Evolutionary conservation across 1,284 basidiomycete genomes (phyloP).

Genomic region (Tremellales sp.): DNA sequence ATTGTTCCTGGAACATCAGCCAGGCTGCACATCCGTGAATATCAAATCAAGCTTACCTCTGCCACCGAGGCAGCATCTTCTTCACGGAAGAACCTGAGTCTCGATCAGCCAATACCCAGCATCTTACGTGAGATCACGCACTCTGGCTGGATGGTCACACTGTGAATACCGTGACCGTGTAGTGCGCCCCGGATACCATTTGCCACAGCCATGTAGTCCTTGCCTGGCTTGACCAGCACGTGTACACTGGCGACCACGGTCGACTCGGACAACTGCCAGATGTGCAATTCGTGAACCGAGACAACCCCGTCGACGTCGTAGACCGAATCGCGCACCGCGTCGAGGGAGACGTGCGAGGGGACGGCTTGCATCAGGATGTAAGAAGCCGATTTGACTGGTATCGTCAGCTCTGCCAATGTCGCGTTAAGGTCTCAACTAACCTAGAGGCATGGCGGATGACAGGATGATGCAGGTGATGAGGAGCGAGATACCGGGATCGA

Average conservation of each 20-base stretch:
- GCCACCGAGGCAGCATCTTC: conserved; percentile 2
- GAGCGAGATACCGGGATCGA: conserved; percentile 89
- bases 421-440: conserved; percentile 51
- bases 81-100: conserved; percentile 16
- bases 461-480: conserved; percentile 97
- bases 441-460: conserved; percentile 86
- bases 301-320: conserved; percentile 78
- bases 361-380: conserved; percentile 98
- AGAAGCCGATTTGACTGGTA: conserved; percentile 79
- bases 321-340: conserved; percentile 76
- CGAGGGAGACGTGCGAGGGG: conserved; percentile 81
- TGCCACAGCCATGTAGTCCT: conserved; percentile 89
- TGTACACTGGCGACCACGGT: conserved; percentile 96
- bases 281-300: conserved; percentile 90
- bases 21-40: no score
- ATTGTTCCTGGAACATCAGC: conserved; percentile 8
- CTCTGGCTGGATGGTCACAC: conserved; percentile 69
- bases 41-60: conserved; percentile 22
- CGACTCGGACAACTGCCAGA: conserved; percentile 87
- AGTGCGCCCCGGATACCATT: conserved; percentile 74
- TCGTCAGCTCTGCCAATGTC: conserved; percentile 6
- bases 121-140: conserved; percentile 16
- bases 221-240: conserved; percentile 70
- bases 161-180: conserved; percentile 90
- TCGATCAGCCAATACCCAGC: conserved; percentile 1